phyloP scores from a whole-genome alignment of 2,329 filamentous ascomycete species.

The Aspergillus ruber region DNA sequence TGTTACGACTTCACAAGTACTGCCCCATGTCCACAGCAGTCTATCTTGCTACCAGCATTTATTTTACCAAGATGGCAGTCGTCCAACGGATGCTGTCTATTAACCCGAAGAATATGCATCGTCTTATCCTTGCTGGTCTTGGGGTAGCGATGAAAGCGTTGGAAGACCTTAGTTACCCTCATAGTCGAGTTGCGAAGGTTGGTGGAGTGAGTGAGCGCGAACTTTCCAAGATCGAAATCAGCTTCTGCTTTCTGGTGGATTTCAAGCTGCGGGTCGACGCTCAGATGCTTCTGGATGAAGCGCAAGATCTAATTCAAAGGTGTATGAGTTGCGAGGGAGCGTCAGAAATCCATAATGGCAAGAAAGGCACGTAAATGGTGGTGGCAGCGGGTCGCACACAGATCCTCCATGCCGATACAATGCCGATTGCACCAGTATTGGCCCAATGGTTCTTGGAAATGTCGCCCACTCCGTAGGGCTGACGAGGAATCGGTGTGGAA shows the following conservation, averaged over 20 bases:
- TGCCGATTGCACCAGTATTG: too few relatives aligned
- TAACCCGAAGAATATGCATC: constrained; percentile 77
- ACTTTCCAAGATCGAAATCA: constrained; percentile 78
- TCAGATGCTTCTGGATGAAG: constrained; percentile 49
- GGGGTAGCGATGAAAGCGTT: constrained; percentile 88
- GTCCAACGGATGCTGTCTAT: constrained; percentile 72
- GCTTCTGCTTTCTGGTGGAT: constrained; percentile 78
- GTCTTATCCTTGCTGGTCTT: constrained; percentile 74
- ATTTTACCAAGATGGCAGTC: constrained; percentile 76
- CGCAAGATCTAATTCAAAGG: constrained; percentile 26
- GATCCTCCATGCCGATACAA: not conserved
- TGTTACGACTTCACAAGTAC: constrained; percentile 78
- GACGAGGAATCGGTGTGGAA: too few relatives aligned
- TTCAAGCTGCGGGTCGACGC: constrained; percentile 68
- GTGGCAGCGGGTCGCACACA: not conserved
- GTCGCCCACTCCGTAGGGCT: too few relatives aligned
- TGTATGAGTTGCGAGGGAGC: not conserved
- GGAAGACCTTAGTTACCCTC: constrained; percentile 86
- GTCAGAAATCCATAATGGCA: not conserved
- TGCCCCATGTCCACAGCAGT: constrained; percentile 92
- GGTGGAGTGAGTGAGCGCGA: constrained; percentile 80
- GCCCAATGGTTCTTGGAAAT: too few relatives aligned
- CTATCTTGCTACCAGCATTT: constrained; percentile 80
- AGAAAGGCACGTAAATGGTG: not conserved
- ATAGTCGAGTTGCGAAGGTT: constrained; percentile 75